Conservation (phyloP, 768 basidiomycete species). For the Boletellus ananas region DNA sequence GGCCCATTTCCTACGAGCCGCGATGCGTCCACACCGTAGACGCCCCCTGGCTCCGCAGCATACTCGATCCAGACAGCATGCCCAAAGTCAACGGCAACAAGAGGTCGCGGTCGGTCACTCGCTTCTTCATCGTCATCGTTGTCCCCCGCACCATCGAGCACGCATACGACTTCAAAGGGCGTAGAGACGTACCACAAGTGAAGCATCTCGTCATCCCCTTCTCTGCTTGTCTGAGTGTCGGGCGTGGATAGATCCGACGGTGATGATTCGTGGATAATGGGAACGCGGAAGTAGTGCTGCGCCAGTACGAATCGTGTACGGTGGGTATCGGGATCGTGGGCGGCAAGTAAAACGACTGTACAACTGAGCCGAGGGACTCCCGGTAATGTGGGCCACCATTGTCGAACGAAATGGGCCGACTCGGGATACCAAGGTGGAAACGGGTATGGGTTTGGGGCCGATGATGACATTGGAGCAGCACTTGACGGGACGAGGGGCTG, state of each 20-base stretch:
- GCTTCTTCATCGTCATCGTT: slow-evolving; percentile 33
- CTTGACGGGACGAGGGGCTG: slow-evolving; percentile 1
- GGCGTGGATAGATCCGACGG: slow-evolving; percentile 3
- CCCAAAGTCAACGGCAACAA: slow-evolving; percentile 84
- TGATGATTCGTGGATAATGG: slow-evolving; percentile 36
- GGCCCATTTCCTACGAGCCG: slow-evolving; percentile 26
- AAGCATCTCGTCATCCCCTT: slow-evolving; percentile 53
- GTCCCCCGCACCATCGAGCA: slow-evolving; percentile 41
- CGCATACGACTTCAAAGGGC: slow-evolving; percentile 70
- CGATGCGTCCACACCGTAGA: slow-evolving; percentile 28
- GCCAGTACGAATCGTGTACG: slow-evolving; percentile 61
- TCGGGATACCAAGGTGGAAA: slow-evolving; percentile 70
- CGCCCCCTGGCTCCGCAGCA: slow-evolving; percentile 30
- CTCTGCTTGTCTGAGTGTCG: slow-evolving; percentile 1
- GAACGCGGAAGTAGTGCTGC: slow-evolving; percentile 74
- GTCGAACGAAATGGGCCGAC: slow-evolving; percentile 72
- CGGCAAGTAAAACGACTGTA: slow-evolving; percentile 64
- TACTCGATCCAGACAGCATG: slow-evolving; percentile 84
- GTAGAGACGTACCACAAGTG: slow-evolving; percentile 67
- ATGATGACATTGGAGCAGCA: not conserved
- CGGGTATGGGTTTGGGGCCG: slow-evolving; percentile 56
- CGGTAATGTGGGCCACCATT: slow-evolving; percentile 74
- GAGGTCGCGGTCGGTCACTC: slow-evolving; percentile 54
- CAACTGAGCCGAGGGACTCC: slow-evolving; percentile 65
- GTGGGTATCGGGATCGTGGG: slow-evolving; percentile 58